A percentile compares a stretch with the other conserved stretches of the same genome.
phyloP scores from a whole-genome alignment of 352 stramenopile species.

The Phytophthora colocasiae region DNA sequence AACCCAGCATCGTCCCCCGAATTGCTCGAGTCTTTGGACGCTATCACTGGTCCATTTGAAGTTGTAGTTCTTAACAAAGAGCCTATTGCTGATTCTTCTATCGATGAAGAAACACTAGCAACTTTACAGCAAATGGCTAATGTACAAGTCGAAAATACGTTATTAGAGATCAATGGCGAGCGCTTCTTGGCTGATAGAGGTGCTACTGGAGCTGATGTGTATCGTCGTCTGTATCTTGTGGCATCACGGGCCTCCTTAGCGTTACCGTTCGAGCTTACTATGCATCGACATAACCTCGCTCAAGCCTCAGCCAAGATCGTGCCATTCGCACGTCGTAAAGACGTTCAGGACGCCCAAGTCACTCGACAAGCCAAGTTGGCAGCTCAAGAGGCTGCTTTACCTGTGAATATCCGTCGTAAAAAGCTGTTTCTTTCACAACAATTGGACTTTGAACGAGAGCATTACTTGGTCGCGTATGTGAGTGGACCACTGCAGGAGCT shows the following conservation, averaged over 20 bases:
- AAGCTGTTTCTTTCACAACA: conserved; percentile 73
- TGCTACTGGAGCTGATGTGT: conserved; percentile 40
- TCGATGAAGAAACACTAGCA: conserved; percentile 22
- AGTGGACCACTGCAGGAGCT: conserved; percentile 46
- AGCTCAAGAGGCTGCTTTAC: conserved; percentile 42
- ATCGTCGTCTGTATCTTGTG: conserved; percentile 37
- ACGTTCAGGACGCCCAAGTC: conserved; percentile 62
- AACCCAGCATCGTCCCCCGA: conserved; percentile 10
- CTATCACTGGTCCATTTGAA: conserved; percentile 42
- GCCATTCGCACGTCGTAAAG: conserved; percentile 59
- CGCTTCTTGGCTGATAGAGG: conserved; percentile 38
- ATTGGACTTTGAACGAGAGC: conserved; percentile 63
- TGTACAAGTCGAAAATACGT: conserved; percentile 52
- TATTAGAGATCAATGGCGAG: conserved; percentile 60
- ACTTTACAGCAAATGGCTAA: conserved; percentile 41
- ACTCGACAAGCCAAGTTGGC: conserved; percentile 49
- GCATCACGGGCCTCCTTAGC: conserved; percentile 44
- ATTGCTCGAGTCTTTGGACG: conserved; percentile 11
- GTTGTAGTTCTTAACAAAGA: conserved; percentile 43
- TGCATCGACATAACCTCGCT: conserved; percentile 64
- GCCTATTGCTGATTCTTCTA: conserved; percentile 10
- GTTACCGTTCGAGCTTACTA: conserved; percentile 53
- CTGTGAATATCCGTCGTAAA: conserved; percentile 42
- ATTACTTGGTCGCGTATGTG: conserved; percentile 59
- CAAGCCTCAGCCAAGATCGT: conserved; percentile 60